Conservation (phyloP, 768 basidiomycete genomes). For the Ramaria sp. region DNA sequence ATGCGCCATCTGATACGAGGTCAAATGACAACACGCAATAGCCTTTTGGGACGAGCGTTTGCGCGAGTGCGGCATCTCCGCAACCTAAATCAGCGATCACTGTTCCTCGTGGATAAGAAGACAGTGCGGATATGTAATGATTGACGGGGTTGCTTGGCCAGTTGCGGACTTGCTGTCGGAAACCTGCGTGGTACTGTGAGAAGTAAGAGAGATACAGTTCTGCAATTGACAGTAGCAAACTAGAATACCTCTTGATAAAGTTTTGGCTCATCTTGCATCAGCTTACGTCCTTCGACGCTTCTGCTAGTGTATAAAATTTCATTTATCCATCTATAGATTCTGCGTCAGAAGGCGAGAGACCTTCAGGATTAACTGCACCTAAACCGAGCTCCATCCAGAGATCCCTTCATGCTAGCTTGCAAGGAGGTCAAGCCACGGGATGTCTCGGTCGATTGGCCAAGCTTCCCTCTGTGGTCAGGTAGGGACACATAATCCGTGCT, state of each 20-base stretch:
- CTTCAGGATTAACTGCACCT: constrained; percentile 35
- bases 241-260: constrained; percentile 69
- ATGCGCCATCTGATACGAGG: constrained; percentile 60
- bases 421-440: constrained; percentile 43
- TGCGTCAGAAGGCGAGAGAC: constrained; percentile 8
- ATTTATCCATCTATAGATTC: constrained; percentile 66
- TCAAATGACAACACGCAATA: constrained; percentile 70
- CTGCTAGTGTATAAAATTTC: constrained; percentile 85
- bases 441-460: not conserved
- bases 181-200: constrained; percentile 81
- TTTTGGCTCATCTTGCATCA: constrained; percentile 78
- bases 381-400: constrained; percentile 79
- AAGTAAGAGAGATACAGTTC: not conserved
- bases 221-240: constrained; percentile 12
- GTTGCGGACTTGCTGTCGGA: constrained; percentile 79
- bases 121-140: constrained; percentile 59
- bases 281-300: constrained; percentile 57
- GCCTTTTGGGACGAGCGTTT: constrained; percentile 56
- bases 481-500: not conserved
- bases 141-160: constrained; percentile 96
- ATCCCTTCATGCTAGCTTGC: constrained; percentile 70
- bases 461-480: not conserved
- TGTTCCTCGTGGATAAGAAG: constrained; percentile 49
- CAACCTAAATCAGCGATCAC: constrained; percentile 92
- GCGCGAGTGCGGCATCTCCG: constrained; percentile 85